phyloP scores from a whole-genome alignment of 31 red algal genomes.

The Endocladia muricata region DNA sequence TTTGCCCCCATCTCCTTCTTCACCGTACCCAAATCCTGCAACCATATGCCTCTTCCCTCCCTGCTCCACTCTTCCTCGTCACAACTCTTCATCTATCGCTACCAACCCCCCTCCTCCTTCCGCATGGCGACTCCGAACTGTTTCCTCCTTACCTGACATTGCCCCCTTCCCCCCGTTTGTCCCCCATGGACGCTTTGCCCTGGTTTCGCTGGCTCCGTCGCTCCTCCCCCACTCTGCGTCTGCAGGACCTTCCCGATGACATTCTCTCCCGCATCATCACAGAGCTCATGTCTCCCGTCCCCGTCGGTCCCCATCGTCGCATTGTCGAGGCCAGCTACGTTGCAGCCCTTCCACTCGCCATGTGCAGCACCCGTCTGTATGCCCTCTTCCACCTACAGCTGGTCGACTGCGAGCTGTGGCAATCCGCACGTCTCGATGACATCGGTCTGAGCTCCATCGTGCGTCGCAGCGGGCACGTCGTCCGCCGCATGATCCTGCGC shows the following conservation, averaged over 20 bases:
- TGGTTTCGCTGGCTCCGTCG: slow-evolving; percentile 28
- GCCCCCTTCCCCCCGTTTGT: not conserved
- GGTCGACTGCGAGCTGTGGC: slow-evolving; percentile 36
- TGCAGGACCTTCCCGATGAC: slow-evolving; percentile 43
- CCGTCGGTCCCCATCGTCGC: slow-evolving; percentile 27
- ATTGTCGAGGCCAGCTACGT: slow-evolving; percentile 19
- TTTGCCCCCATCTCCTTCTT: not conserved
- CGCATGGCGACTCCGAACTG: not conserved
- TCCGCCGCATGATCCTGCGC: slow-evolving; percentile 25
- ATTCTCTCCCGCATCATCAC: slow-evolving; percentile 20
- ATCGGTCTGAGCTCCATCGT: slow-evolving; percentile 3
- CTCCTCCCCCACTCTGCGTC: slow-evolving; percentile 7
- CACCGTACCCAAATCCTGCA: not conserved
- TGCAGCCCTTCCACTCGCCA: slow-evolving; percentile 26
- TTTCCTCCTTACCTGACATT: not conserved
- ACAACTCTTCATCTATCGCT: no score
- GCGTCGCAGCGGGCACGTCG: not conserved
- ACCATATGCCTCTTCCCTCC: not conserved
- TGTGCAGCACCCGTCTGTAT: slow-evolving; percentile 6
- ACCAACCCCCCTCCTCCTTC: no score
- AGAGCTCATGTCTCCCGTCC: slow-evolving; percentile 16
- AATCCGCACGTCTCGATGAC: slow-evolving; percentile 29
- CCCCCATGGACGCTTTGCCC: slow-evolving; percentile 12
- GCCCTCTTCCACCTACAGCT: slow-evolving; percentile 21
- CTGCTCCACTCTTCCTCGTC: no score